Percentiles rank a stretch among this genome's conserved stretches.
Evolutionary conservation across 345 rosid genomes (phyloP).

Genomic region (Theobroma cacao): DNA sequence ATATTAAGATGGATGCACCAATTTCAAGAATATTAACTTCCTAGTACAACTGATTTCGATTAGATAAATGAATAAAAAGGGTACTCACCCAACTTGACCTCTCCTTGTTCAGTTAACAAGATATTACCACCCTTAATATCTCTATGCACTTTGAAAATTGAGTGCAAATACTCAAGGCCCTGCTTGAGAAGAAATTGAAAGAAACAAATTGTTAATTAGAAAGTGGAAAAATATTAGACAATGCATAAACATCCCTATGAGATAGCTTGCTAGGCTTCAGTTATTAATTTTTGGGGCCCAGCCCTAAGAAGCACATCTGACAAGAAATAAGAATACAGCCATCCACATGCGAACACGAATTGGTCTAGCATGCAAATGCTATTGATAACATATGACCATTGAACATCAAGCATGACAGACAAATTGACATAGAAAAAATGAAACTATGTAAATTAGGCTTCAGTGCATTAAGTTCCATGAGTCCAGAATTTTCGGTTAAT

Average conservation of each 20-base stretch:
- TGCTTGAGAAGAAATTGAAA: slow-evolving; percentile 32
- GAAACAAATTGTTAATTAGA: slow-evolving; percentile 13
- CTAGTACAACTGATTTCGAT: background rate
- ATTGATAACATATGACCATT: background rate
- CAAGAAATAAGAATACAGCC: background rate
- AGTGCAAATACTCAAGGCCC: slow-evolving; percentile 98
- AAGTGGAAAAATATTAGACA: background rate
- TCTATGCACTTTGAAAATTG: slow-evolving; percentile 96
- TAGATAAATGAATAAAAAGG: background rate
- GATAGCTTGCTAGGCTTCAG: background rate
- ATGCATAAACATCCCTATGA: background rate
- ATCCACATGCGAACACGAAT: background rate
- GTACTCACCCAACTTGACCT: slow-evolving; percentile 95
- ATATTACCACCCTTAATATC: slow-evolving; percentile 99
- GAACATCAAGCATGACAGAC: background rate
- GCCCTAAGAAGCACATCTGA: background rate
- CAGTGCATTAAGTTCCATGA: no score
- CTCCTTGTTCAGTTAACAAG: slow-evolving; percentile 97
- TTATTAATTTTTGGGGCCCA: background rate
- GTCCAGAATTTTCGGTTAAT: no score
- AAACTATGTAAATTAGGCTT: no score
- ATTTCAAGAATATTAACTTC: background rate
- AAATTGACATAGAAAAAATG: no score
- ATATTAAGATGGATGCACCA: background rate
- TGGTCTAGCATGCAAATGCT: background rate